Percentiles rank a stretch among this genome's conserved stretches.
Evolutionary conservation across 495 filamentous ascomycete genomes (phyloP).

Genomic region (Symbiotaphrina buchneri): DNA sequence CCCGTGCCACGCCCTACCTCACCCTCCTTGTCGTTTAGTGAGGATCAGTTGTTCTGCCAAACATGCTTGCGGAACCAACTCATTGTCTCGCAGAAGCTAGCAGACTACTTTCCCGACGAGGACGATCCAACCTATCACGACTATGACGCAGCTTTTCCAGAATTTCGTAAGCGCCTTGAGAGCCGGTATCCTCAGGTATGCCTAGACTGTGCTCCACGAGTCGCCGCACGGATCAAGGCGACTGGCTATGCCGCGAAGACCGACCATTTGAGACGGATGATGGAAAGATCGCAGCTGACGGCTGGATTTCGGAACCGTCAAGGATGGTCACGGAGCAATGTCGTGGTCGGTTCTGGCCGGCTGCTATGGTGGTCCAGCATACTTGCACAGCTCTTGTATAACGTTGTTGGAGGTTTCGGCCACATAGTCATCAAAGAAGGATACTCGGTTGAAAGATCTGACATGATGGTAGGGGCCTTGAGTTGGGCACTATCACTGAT

Average conservation of each 20-base stretch:
- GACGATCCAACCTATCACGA: constrained; percentile 38
- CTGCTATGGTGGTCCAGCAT: constrained; percentile 20
- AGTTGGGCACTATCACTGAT: background rate
- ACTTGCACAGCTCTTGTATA: constrained; percentile 2
- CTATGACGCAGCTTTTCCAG: constrained; percentile 30
- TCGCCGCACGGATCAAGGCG: constrained; percentile 35
- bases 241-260: constrained; percentile 60
- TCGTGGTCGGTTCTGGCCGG: constrained; percentile 21
- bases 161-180: constrained; percentile 42
- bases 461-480: background rate
- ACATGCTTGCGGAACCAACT: constrained; percentile 69
- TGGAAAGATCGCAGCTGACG: constrained; percentile 35
- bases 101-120: constrained; percentile 45
- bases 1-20: constrained; percentile 13
- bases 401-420: background rate
- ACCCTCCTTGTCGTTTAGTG: constrained; percentile 8
- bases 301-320: constrained; percentile 16
- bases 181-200: constrained; percentile 69
- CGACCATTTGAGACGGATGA: constrained; percentile 48
- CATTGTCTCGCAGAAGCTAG: constrained; percentile 39
- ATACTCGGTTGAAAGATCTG: background rate
- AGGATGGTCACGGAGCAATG: constrained; percentile 25
- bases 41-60: constrained; percentile 44
- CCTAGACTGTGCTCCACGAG: constrained; percentile 44
- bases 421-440: background rate